Conservation (phyloP, 2,329 filamentous ascomycete species). For the Calcarisporium arbuscula region DNA sequence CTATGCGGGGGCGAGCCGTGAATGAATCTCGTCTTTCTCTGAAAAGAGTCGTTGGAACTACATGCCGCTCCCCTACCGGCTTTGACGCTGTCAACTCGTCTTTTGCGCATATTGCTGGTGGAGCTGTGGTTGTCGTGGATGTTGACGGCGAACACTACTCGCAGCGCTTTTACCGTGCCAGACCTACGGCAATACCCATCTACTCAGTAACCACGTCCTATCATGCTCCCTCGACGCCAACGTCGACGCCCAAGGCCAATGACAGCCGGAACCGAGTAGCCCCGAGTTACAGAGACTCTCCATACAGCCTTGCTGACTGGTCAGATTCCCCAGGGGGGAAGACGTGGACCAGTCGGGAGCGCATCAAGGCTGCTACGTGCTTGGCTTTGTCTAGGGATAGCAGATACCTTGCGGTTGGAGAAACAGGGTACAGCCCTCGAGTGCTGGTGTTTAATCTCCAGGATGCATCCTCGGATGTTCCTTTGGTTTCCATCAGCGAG, state of each 20-base stretch:
- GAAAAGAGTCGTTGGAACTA: conserved; percentile 84
- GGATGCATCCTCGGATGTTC: conserved; percentile 72
- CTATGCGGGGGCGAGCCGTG: conserved; percentile 41
- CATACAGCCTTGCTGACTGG: conserved; percentile 42
- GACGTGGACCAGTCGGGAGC: conserved; percentile 82
- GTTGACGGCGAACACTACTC: conserved; percentile 61
- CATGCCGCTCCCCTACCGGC: conserved; percentile 74
- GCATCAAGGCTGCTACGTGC: conserved; percentile 91
- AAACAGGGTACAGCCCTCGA: conserved; percentile 89
- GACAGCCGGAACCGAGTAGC: conserved; percentile 55
- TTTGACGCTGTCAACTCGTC: conserved; percentile 74
- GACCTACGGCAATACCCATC: conserved; percentile 66
- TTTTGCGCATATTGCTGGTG: conserved; percentile 90
- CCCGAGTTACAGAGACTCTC: conserved; percentile 40
- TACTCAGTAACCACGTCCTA: conserved; percentile 49
- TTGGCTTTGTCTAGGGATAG: conserved; percentile 84
- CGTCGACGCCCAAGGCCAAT: conserved; percentile 53
- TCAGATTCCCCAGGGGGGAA: conserved; percentile 60
- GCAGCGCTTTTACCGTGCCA: conserved; percentile 87
- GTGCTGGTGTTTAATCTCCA: conserved; percentile 85
- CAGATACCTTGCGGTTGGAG: conserved; percentile 82
- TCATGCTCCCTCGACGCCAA: conserved; percentile 44
- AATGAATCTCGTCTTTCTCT: conserved; percentile 61
- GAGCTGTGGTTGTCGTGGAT: conserved; percentile 83
- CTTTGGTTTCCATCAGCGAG: conserved; percentile 79